Base-by-base conservation (phyloP, 1,284 basidiomycete genomes). In the Malassezia furfur region DNA sequence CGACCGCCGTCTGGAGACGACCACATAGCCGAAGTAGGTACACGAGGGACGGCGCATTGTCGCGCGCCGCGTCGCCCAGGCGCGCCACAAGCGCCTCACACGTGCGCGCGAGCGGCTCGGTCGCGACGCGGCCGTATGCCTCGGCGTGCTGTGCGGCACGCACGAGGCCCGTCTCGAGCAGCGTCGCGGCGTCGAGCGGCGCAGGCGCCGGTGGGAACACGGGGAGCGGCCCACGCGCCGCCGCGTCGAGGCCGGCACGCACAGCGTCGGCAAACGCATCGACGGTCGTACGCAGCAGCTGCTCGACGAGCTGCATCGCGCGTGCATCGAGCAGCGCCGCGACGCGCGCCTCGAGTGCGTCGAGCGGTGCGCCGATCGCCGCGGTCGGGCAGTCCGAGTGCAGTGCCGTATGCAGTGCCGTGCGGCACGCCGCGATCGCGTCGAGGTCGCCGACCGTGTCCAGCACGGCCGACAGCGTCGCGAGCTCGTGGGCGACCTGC, bases 251-350 rank as follows among this genome's bases (percentile, higher is more conserved):
- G 1, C 30, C 46, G 7, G 14, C 28, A 8, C 34, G 30, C 15
- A 37, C 21, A 10, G 32, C 37, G 7, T 31, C 22, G 28, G 28
- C 19, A 32, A 57, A 57, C 21, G 37, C 21, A 0, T 10, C n/a
- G 2, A 49, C 44, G 2, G 37, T 43, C n/a, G 30, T 21, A 5
- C 28, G 35, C 12, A 48, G 55, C 35, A 31, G 44, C 15, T 48
- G 35, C 32, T 57, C 37, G 28, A 50, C 22, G 21, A 52, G 44
- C 25, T 35, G 6, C 17, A 34, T 8, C 9, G 38, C 37, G 17
- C 50, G 55, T 10, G 50, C 19, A 12, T 41, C 38, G 14, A 57
- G 51, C 32, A 57, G n/a, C 11, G 10, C 25, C 15, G n/a, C 19
- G 6, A 52, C 19, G 17, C 17, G 50, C 31, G 43, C 31, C 5